Base-by-base conservation (phyloP, 805 yeast species). In the Zygosaccharomyces kombuchaensis region DNA sequence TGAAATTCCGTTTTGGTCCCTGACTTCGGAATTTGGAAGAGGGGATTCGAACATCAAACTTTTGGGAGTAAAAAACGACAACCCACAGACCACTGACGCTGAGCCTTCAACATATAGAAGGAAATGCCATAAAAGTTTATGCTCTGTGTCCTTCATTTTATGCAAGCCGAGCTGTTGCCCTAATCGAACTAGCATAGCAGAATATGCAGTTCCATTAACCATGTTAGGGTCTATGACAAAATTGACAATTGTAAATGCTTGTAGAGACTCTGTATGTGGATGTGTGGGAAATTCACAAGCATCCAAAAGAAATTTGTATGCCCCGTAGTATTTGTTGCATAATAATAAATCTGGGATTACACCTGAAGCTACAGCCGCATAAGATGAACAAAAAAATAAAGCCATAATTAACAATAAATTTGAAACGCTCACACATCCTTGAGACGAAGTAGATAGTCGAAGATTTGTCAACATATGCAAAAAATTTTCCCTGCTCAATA, bases 171-270 rank as follows among this genome's bases (percentile, higher is more conserved):
- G 27, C 26, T 60, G 62, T 46, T 61, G 63, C 3, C 55, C 62
- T 25, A 59, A 47, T 30, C 63, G 53, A 3, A 60, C 54, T 12
- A 59, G 42, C 57, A 58, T 59, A 9, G 62, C 49, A 1, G 66
- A 56, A 39, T 57, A 48, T 2, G 54, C 57, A 7, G 53, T 40
- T 6, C 58, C 52, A 19, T 52, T 50, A 1, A 55, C 56, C 66
- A 61, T 61, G 43, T 61, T 61, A 6, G 66, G 66, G 44, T 61
- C 66, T 7, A 51, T 43, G 2, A 61, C 51, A 48, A 60, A 60
- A 43, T 59, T 58, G 1, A 58, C 57, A 7, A 59, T 35, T 6
- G 50, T 23, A 30, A 48, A 49, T 13, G 63, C 55, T 41, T 55
- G 60, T n/a, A 61, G 36, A 5, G 59, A 45, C 36, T 56, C 60